Evolutionary conservation across 257 asterid species (phyloP).

Genomic region (Capsicum baccatum): DNA sequence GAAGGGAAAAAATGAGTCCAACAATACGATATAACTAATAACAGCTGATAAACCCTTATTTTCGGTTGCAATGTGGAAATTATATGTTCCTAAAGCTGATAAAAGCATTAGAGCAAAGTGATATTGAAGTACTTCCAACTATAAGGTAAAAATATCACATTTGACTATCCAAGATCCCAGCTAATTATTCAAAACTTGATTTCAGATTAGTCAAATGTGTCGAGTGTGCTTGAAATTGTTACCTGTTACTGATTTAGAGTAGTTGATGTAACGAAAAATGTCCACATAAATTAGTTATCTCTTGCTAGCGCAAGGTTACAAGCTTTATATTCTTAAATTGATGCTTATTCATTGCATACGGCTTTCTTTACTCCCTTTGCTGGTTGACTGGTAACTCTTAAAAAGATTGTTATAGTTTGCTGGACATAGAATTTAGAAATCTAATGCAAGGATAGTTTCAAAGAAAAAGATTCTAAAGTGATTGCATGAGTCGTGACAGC

Average conservation of each 20-base stretch:
- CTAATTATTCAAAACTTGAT: not conserved
- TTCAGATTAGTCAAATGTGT: not conserved
- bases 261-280: not conserved
- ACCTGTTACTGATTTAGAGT: not conserved
- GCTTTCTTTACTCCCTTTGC: slow-evolving; percentile 16
- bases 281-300: not conserved
- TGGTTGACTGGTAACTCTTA: not conserved
- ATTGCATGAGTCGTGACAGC: not conserved
- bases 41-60: not conserved
- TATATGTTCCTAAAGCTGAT: slow-evolving; percentile 14
- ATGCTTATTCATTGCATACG: not conserved
- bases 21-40: not conserved
- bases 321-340: not conserved
- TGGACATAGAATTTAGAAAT: not conserved
- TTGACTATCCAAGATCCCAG: not conserved
- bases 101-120: slow-evolving; percentile 19
- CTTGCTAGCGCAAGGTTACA: not conserved
- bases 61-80: slow-evolving; percentile 1
- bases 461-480: not conserved
- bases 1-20: not conserved
- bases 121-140: slow-evolving; percentile 14
- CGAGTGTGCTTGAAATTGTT: not conserved
- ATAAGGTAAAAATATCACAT: not conserved
- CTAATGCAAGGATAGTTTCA: not conserved
- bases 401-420: not conserved